Base-by-base conservation (phyloP, 2,329 filamentous ascomycete species). In the Pseudopyricularia javanii region DNA sequence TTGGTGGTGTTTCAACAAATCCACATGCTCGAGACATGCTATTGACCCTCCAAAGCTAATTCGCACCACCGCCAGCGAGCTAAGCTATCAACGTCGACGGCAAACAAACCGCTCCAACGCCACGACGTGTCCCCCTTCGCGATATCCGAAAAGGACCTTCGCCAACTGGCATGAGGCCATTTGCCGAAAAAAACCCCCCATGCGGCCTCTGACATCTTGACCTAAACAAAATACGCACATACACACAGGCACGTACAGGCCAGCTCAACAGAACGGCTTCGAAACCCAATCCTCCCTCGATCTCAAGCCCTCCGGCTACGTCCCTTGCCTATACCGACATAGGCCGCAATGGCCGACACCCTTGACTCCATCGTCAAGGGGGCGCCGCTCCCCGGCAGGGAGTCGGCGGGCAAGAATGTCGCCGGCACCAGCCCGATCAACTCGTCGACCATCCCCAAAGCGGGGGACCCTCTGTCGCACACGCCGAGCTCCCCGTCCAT, bases 311-410 rank as follows among this genome's bases (percentile, higher is more conserved):
- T 37, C 32, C 12, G 7, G 24, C 20, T 26, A 14, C 50, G n/a
- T 26, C 28, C 22, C 15, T 17, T 2, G 12, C 28, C 49, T 15
- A 20, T 33, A 5, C 7, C 26, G 14, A 6, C n/a, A n/a, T 53
- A 52, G 20, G 56, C 52, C 49, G 65, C 59, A 56, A 85, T 86
- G 81, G 74, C 80, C 60, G 78, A 83, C 64, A 74, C 79, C 56
- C 76, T 95, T 64, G 91, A 96, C 71, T 89, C 90, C 62, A 79
- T 95, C 62, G 88, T 97, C 71, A 97, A 96, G 72, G 91, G 91
- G 63, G 85, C 88, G 50, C 86, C 89, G 54, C 73, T 82, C 54
- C 78, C 85, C 53, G 77, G 79, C 60, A 43, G 55, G 24, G 74
- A 80, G 55, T 69, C 74, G 60, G 68, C 69, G 60, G 71, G 71